Evolutionary conservation across 371 early-diverging fungal species (phyloP).

Genomic region (Apophysomyces variabilis): DNA sequence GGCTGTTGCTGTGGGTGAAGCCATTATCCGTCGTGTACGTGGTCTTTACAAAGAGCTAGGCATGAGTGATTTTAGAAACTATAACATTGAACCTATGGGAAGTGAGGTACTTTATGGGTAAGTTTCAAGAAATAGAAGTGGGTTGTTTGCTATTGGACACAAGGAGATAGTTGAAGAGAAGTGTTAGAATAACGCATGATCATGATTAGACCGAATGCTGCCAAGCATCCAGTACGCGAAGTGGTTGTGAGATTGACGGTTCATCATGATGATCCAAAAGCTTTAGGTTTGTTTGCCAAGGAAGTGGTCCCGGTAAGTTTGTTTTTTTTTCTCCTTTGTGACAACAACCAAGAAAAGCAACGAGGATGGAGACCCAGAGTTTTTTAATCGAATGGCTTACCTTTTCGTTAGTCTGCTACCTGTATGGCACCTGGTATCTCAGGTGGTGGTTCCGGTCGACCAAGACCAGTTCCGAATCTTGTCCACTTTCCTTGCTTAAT

Average conservation of each 20-base stretch:
- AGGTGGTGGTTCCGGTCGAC: slow-evolving; percentile 62
- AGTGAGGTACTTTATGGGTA: slow-evolving; percentile 75
- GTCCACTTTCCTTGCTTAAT: slow-evolving; percentile 71
- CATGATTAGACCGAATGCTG: slow-evolving; percentile 53
- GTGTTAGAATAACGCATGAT: not conserved
- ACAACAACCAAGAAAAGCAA: not conserved
- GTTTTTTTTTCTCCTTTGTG: not conserved
- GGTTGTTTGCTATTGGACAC: not conserved
- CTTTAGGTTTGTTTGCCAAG: slow-evolving; percentile 62
- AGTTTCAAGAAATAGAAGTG: slow-evolving; percentile 3
- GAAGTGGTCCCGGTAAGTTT: slow-evolving; percentile 67
- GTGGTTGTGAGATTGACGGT: slow-evolving; percentile 69
- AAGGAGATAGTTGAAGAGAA: not conserved
- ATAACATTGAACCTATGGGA: slow-evolving; percentile 71
- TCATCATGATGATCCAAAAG: slow-evolving; percentile 61
- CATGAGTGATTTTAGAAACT: slow-evolving; percentile 54
- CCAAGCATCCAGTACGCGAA: slow-evolving; percentile 50
- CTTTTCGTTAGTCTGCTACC: slow-evolving; percentile 59
- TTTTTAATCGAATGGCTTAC: slow-evolving; percentile 1
- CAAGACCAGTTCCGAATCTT: slow-evolving; percentile 67
- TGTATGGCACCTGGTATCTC: slow-evolving; percentile 80
- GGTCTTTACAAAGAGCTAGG: slow-evolving; percentile 54
- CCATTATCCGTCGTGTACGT: slow-evolving; percentile 61
- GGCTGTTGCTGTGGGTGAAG: slow-evolving; percentile 68
- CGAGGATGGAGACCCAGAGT: not conserved